Evolutionary conservation across 2,329 filamentous ascomycete genomes (phyloP).

Genomic region (Fusarium coicis): DNA sequence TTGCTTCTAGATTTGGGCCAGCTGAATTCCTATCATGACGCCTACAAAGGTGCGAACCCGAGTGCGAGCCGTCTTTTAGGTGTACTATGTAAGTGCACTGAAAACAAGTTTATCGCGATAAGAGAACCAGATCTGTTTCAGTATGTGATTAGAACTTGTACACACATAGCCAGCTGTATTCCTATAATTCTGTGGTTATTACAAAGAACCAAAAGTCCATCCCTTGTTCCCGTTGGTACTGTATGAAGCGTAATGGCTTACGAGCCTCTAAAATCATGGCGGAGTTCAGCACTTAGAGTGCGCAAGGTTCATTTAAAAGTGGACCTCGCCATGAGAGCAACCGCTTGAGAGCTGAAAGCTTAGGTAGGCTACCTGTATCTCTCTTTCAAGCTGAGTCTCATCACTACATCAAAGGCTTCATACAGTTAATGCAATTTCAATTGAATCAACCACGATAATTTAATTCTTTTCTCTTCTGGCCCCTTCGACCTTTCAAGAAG

Average conservation of each 20-base stretch:
- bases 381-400: constrained; percentile 16
- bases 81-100: neutral
- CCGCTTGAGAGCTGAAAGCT: constrained; percentile 11
- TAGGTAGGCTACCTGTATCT: constrained; percentile 3
- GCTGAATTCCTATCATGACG: constrained; percentile 29
- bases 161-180: too few relatives aligned
- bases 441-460: neutral
- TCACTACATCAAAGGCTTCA: neutral
- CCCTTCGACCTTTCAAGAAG: neutral
- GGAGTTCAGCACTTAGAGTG: neutral
- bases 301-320: neutral
- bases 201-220: neutral
- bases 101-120: neutral
- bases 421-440: neutral
- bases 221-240: neutral
- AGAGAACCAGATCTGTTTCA: neutral
- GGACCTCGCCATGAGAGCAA: constrained; percentile 13
- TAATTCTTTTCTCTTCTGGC: neutral
- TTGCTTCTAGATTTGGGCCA: constrained; percentile 1
- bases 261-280: constrained; percentile 8
- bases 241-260: neutral
- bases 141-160: neutral
- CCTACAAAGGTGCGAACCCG: constrained; percentile 11
- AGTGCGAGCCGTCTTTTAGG: constrained; percentile 6
- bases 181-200: neutral